A percentile compares a stretch with the other conserved stretches of the same genome.
Conservation (phyloP, 2,329 filamentous ascomycete genomes). For the Hymenotorrendiella dingleyae region DNA sequence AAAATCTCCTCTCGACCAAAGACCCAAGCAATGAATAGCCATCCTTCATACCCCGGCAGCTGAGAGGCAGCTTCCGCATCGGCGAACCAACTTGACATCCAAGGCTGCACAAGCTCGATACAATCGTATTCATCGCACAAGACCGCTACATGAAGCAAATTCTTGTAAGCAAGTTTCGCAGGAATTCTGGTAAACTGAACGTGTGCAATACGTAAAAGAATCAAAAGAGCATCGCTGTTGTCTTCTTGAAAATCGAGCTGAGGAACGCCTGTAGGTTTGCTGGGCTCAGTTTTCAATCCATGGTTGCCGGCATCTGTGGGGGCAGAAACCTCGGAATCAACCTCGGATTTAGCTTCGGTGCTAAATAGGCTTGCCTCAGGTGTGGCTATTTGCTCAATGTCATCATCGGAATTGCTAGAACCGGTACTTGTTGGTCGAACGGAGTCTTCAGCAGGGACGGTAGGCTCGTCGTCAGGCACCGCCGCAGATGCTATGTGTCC, state of each 20-base stretch:
- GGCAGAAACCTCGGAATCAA: too few species aligned
- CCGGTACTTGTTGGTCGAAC: not conserved
- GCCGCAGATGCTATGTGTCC: not conserved
- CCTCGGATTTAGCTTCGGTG: too few species aligned
- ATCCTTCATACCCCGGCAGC: not conserved
- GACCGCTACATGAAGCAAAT: conserved; percentile 6
- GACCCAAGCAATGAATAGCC: not conserved
- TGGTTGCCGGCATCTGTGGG: not conserved
- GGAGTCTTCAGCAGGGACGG: not conserved
- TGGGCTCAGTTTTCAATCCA: not conserved
- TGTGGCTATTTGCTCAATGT: not conserved
- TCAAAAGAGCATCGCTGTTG: conserved; percentile 5
- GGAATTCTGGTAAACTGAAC: conserved; percentile 7
- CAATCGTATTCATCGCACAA: conserved; percentile 13
- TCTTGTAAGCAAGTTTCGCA: not conserved
- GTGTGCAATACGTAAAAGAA: conserved; percentile 11
- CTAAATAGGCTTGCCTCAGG: not conserved
- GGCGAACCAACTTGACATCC: conserved; percentile 3
- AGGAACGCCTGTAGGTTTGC: not conserved
- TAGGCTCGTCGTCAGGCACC: not conserved
- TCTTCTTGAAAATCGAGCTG: conserved; percentile 9
- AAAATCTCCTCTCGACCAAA: not conserved
- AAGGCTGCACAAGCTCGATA: conserved; percentile 4
- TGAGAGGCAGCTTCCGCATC: not conserved
- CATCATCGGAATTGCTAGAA: not conserved